Percentiles rank a stretch among this genome's conserved stretches.
Evolutionary conservation across 768 basidiomycete genomes (phyloP).

Genomic region (Russula abietina): DNA sequence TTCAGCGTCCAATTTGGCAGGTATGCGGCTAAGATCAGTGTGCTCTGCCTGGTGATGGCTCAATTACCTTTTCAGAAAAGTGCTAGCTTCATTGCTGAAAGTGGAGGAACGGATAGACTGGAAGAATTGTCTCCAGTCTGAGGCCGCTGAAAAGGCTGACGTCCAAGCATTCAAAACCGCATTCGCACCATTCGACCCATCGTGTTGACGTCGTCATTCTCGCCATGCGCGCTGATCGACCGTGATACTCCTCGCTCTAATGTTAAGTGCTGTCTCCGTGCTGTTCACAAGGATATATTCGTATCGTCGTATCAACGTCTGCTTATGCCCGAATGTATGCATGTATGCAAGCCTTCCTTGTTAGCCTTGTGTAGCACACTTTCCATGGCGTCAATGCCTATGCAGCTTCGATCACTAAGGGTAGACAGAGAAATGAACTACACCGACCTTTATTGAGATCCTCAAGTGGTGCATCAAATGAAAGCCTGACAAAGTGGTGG

Average conservation of each 20-base stretch:
- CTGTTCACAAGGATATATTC: neutral
- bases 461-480: conserved; percentile 76
- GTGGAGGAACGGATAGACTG: conserved; percentile 82
- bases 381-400: conserved; percentile 81
- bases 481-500: conserved; percentile 83
- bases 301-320: neutral
- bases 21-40: conserved; percentile 40
- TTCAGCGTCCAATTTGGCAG: conserved; percentile 94
- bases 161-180: conserved; percentile 77
- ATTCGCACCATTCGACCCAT: conserved; percentile 69
- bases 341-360: conserved; percentile 49
- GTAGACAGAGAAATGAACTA: neutral
- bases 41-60: neutral
- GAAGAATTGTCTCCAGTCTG: conserved; percentile 79
- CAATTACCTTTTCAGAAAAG: conserved; percentile 50
- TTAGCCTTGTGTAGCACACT: conserved; percentile 67
- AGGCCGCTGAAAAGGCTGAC: conserved; percentile 83
- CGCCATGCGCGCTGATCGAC: neutral
- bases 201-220: conserved; percentile 24
- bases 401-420: neutral
- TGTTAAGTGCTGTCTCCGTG: neutral
- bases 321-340: conserved; percentile 51
- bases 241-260: neutral
- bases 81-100: conserved; percentile 68
- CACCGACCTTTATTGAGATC: conserved; percentile 67